Percentiles rank a stretch among this genome's conserved stretches.
Conservation (phyloP, 345 rosid species). For the Syzygium grande region DNA sequence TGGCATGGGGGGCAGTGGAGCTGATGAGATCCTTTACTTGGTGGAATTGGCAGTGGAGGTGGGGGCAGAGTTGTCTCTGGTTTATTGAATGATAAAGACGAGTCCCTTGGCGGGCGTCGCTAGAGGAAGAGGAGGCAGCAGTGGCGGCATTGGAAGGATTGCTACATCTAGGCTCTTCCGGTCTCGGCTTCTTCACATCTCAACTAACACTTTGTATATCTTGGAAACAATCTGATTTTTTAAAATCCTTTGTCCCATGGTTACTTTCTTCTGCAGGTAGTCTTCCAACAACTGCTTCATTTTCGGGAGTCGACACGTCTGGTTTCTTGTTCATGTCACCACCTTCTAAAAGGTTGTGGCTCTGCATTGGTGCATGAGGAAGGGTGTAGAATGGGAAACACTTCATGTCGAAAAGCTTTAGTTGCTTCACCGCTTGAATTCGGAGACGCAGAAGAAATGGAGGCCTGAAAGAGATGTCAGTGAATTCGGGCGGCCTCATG, state of each 20-base stretch:
- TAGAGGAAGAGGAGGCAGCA: conserved; percentile 16
- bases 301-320: neutral
- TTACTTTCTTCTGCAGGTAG: neutral
- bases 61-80: conserved; percentile 1
- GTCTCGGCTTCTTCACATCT: neutral
- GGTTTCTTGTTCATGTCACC: neutral
- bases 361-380: neutral
- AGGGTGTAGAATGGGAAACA: neutral
- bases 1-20: conserved; percentile 11
- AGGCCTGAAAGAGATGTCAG: conserved; percentile 2
- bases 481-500: neutral
- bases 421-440: conserved; percentile 2
- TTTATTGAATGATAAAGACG: neutral
- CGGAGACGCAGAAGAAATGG: conserved; percentile 18
- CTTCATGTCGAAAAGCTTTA: neutral
- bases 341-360: neutral
- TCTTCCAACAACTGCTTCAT: neutral
- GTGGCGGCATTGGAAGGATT: neutral
- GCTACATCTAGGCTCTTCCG: neutral
- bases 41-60: conserved; percentile 11
- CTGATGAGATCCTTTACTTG: neutral
- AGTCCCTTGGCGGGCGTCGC: conserved; percentile 1
- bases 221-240: neutral
- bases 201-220: neutral
- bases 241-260: neutral